Evolutionary conservation across 129 eudicot species (phyloP).

Genomic region (Cynara cardunculus): DNA sequence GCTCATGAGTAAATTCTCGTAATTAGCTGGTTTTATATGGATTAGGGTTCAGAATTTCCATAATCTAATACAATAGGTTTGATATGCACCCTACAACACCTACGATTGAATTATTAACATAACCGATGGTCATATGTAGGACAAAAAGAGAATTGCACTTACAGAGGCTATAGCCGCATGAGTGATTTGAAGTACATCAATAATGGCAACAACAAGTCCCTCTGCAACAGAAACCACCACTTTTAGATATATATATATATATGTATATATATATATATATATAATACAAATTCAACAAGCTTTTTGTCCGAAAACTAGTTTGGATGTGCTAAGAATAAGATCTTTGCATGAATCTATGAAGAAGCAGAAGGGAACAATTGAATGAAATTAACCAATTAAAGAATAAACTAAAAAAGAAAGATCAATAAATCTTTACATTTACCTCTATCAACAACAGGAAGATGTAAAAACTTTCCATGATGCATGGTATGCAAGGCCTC

Average conservation of each 20-base stretch:
- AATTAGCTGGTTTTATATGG: no score
- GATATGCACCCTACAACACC: no score
- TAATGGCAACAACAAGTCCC: conserved; percentile 73
- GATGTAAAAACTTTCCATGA: conserved; percentile 90
- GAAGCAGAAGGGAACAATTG: background rate
- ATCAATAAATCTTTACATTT: conserved; percentile 3
- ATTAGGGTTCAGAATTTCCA: no score
- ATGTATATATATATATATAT: no score
- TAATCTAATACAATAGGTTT: no score
- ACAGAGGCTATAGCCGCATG: conserved; percentile 97
- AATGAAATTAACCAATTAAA: background rate
- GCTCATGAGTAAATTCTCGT: no score
- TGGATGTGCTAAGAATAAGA: background rate
- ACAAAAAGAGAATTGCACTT: conserved; percentile 31
- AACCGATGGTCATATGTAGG: background rate
- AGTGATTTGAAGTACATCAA: conserved; percentile 87
- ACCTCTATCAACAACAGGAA: conserved; percentile 96
- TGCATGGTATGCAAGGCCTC: conserved; percentile 98
- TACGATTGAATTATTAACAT: background rate
- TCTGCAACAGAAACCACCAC: conserved; percentile 42
- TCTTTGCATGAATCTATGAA: background rate
- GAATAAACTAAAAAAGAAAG: background rate
- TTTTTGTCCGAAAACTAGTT: background rate
- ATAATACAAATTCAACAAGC: background rate
- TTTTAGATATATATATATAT: conserved; percentile 6